These are phyloP conservation scores for Tillandsia fasciculata DNA, from an alignment of 176 grass and related monocot genomes.

Conservation along the genomic window DNA sequence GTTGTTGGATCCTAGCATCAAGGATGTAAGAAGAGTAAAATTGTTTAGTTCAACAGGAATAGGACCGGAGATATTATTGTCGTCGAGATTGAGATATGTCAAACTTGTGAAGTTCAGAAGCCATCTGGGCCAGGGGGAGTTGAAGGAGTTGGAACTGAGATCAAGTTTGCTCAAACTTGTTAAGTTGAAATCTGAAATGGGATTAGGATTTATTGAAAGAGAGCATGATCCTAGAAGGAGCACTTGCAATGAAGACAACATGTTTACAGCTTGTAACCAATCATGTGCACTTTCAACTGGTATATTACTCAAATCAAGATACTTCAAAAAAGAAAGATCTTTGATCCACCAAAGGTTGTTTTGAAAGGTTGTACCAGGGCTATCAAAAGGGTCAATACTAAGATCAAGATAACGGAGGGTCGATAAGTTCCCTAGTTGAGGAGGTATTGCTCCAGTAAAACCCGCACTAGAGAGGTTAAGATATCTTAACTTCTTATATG, in stretches of 20 bases:
- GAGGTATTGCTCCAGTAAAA: slow-evolving; percentile 26
- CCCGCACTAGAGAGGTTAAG: slow-evolving; percentile 12
- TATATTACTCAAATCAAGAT: slow-evolving; percentile 14
- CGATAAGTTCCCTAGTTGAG: slow-evolving; percentile 34
- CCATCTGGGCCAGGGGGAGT: too few species aligned
- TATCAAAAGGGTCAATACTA: too few species aligned
- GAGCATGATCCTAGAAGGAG: fast-evolving
- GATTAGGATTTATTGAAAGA: neutral
- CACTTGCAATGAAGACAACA: neutral
- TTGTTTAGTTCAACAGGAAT: too few species aligned
- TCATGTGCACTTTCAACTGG: neutral
- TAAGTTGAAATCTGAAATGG: neutral
- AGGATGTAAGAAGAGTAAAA: too few species aligned
- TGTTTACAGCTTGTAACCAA: slow-evolving; percentile 12
- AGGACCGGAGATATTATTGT: too few species aligned
- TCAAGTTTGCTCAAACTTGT: neutral
- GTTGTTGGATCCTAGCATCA: too few species aligned
- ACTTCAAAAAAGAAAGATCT: neutral
- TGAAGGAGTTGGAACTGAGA: too few species aligned
- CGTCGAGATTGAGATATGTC: too few species aligned
- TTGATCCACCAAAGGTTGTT: neutral
- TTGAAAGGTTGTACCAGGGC: too few species aligned
- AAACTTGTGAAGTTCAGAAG: too few species aligned
- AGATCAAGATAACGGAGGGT: neutral
- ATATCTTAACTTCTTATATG: slow-evolving; percentile 13